Conservation (phyloP, 495 filamentous ascomycete genomes). For the Apiosordaria backusii region DNA sequence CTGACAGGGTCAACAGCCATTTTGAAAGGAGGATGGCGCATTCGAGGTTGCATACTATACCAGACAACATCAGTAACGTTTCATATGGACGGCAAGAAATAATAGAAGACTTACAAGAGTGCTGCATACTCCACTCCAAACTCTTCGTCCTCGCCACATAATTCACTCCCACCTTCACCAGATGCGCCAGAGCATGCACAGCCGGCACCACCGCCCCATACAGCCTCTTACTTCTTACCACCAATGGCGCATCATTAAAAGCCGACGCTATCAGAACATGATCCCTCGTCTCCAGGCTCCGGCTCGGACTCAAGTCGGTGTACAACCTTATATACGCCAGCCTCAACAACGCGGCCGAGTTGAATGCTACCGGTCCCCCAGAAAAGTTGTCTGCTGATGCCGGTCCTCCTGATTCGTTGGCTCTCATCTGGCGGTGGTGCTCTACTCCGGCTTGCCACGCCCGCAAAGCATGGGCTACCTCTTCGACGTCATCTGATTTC, state of each 20-base stretch:
- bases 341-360: constrained; percentile 61
- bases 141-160: constrained; percentile 68
- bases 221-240: constrained; percentile 55
- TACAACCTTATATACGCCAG: constrained; percentile 67
- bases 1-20: constrained; percentile 46
- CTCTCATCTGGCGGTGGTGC: constrained; percentile 42
- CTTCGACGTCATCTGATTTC: constrained; percentile 53
- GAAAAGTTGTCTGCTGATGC: constrained; percentile 41
- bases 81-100: background rate
- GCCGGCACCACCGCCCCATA: constrained; percentile 62
- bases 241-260: constrained; percentile 54
- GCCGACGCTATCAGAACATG: constrained; percentile 56
- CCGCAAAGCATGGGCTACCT: constrained; percentile 56
- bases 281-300: constrained; percentile 60
- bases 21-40: constrained; percentile 64
- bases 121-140: constrained; percentile 68
- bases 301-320: constrained; percentile 60
- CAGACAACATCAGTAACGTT: background rate
- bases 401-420: constrained; percentile 36
- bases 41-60: constrained; percentile 60
- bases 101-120: constrained; percentile 48
- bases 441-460: constrained; percentile 65
- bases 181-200: constrained; percentile 64
- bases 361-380: constrained; percentile 62
- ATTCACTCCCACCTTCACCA: constrained; percentile 65